These are phyloP conservation scores for Quercus mongolica DNA, from an alignment of 306 rosid genomes.

Conservation along the genomic window DNA sequence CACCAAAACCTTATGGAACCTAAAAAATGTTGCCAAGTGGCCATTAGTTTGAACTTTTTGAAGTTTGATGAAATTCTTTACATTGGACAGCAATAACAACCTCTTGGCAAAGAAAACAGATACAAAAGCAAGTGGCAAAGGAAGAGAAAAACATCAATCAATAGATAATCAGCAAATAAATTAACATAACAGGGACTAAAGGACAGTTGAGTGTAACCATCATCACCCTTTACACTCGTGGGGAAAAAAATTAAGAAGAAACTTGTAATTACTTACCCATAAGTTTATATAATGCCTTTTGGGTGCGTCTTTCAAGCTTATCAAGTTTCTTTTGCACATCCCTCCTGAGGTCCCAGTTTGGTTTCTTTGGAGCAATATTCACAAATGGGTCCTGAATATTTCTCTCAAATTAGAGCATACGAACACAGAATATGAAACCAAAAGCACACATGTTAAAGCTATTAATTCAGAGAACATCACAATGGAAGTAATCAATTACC, in stretches of 20 bases:
- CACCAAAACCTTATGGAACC: too few relatives aligned
- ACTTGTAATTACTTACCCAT: conserved; percentile 49
- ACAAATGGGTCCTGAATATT: conserved; percentile 78
- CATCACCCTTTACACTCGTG: background rate
- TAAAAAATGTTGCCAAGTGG: too few relatives aligned
- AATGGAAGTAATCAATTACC: conserved; percentile 27
- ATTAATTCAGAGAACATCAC: background rate
- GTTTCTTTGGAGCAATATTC: conserved; percentile 95
- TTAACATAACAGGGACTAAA: background rate
- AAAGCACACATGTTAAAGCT: background rate
- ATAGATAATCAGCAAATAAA: background rate
- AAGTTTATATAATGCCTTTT: conserved; percentile 74
- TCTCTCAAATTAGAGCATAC: background rate
- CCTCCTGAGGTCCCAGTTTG: conserved; percentile 92
- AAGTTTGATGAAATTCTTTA: too few relatives aligned
- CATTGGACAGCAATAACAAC: too few relatives aligned
- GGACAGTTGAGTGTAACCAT: background rate
- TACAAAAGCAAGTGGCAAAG: too few relatives aligned
- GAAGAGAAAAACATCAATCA: too few relatives aligned
- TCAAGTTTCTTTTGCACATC: conserved; percentile 97
- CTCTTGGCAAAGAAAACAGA: too few relatives aligned
- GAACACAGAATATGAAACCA: background rate
- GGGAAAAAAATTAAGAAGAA: background rate
- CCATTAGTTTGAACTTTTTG: too few relatives aligned
- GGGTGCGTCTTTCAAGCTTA: conserved; percentile 88